Conservation (phyloP, 2,329 filamentous ascomycete species). For the Ceratocystis eucalypticola region DNA sequence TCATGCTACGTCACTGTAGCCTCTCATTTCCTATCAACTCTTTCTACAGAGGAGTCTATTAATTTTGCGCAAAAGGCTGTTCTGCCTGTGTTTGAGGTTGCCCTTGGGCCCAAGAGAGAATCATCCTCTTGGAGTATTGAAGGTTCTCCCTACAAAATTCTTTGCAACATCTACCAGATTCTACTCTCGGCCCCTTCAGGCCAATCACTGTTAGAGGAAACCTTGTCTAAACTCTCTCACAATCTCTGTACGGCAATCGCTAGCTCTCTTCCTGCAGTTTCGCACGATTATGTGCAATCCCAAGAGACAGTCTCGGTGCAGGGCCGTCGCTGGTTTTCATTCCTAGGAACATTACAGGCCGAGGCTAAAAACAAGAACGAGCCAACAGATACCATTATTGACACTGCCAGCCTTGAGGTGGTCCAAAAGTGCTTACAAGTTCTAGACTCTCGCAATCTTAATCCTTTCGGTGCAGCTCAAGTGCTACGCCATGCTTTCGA, state of each 20-base stretch:
- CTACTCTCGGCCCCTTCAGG: neutral
- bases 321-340: constrained; percentile 52
- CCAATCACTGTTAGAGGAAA: constrained; percentile 22
- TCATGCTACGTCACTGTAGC: constrained; percentile 56
- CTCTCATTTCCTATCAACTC: constrained; percentile 37
- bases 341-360: constrained; percentile 20
- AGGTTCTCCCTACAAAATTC: constrained; percentile 14
- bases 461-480: constrained; percentile 42
- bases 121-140: constrained; percentile 25
- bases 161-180: constrained; percentile 14
- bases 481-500: constrained; percentile 26
- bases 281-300: constrained; percentile 59
- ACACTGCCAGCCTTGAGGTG: constrained; percentile 23
- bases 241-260: constrained; percentile 53
- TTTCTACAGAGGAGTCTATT: constrained; percentile 34
- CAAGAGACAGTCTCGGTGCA: constrained; percentile 55
- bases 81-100: constrained; percentile 42
- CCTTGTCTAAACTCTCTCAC: constrained; percentile 29
- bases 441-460: constrained; percentile 39
- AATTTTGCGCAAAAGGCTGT: constrained; percentile 37
- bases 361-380: constrained; percentile 21
- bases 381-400: constrained; percentile 27
- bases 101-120: constrained; percentile 35
- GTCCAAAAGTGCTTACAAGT: constrained; percentile 28
- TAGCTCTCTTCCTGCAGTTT: constrained; percentile 67